phyloP scores from a whole-genome alignment of 2,329 filamentous ascomycete species.

The Beauveria australis region DNA sequence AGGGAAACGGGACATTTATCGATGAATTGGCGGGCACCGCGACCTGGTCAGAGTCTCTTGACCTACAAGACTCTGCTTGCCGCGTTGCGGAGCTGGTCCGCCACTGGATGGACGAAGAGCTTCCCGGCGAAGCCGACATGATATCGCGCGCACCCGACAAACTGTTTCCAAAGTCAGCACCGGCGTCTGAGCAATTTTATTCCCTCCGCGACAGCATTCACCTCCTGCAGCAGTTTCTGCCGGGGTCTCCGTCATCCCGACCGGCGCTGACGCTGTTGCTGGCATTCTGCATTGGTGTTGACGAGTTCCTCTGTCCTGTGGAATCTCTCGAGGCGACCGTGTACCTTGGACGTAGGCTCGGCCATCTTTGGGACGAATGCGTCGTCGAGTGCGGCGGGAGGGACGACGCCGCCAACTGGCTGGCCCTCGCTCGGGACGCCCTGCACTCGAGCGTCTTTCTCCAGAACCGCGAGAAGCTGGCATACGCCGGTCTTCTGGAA shows the following conservation, averaged over 20 bases:
- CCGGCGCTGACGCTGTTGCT: background rate
- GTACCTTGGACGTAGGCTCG: background rate
- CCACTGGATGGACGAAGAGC: background rate
- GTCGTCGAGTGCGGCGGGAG: background rate
- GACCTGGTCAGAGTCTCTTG: background rate
- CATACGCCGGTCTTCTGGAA: background rate
- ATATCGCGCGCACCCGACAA: background rate
- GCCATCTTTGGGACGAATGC: background rate
- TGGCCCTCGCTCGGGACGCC: background rate
- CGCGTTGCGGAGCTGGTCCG: background rate
- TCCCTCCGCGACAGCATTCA: background rate
- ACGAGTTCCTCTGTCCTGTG: background rate
- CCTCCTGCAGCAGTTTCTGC: background rate
- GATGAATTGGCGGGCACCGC: background rate
- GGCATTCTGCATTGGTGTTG: background rate
- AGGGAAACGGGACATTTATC: background rate
- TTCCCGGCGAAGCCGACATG: background rate
- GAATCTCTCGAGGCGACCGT: background rate
- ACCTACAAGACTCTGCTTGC: background rate
- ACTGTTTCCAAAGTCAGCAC: background rate
- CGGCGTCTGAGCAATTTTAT: background rate
- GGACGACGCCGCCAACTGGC: background rate
- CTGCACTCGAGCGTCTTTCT: background rate
- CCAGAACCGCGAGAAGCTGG: background rate
- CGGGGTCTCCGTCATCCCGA: background rate